Percentiles rank a stretch among this genome's conserved stretches.
phyloP scores from a whole-genome alignment of 768 basidiomycete genomes.

The Amyloporia xantha region DNA sequence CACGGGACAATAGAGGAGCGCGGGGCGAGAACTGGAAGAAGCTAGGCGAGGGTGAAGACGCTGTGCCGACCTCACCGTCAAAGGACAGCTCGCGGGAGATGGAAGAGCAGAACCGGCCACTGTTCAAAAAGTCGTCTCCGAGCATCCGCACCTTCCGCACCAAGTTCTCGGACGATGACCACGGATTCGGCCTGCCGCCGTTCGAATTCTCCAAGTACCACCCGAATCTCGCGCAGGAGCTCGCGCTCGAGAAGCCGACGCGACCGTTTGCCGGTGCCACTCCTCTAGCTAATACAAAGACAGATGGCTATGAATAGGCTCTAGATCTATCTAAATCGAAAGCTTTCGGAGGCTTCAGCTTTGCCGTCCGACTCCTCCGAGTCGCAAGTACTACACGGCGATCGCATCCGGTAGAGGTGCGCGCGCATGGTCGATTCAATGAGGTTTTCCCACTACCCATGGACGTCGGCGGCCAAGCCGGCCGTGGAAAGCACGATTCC shows the following conservation, averaged over 20 bases:
- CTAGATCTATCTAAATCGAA: no score
- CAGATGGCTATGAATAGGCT: constrained; percentile 32
- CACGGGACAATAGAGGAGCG: constrained; percentile 32
- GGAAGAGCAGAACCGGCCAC: constrained; percentile 24
- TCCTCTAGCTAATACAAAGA: constrained; percentile 34
- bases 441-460: constrained; percentile 52
- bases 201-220: constrained; percentile 54
- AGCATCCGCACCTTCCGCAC: constrained; percentile 45
- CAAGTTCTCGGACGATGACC: constrained; percentile 33
- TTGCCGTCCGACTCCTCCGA: constrained; percentile 42
- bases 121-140: constrained; percentile 49
- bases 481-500: no score
- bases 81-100: neutral
- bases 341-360: constrained; percentile 51
- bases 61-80: constrained; percentile 25
- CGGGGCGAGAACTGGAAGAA: constrained; percentile 50
- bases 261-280: constrained; percentile 36
- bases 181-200: constrained; percentile 19
- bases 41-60: constrained; percentile 43
- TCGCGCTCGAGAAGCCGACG: constrained; percentile 38
- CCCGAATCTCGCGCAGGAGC: constrained; percentile 41
- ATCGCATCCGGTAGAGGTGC: constrained; percentile 37
- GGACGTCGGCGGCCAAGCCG: constrained; percentile 41
- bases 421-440: constrained; percentile 46
- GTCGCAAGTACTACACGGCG: constrained; percentile 37